These are phyloP conservation scores for Plasmodium blacklocki DNA, from an alignment of 169 alveolate genomes.

Conservation along the genomic window DNA sequence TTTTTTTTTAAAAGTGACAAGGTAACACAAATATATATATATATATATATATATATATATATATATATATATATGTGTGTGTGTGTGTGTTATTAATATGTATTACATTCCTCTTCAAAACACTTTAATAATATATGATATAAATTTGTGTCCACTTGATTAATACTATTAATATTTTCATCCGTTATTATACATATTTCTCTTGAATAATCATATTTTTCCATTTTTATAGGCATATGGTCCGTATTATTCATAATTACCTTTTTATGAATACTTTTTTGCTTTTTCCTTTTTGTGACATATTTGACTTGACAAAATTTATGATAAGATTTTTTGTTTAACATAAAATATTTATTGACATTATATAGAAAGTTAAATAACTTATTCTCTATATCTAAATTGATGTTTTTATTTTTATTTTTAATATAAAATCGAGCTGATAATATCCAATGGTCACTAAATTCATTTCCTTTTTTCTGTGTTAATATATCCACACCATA, in stretches of 20 bases:
- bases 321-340: conserved; percentile 47
- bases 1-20: too few relatives aligned
- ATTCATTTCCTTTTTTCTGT: conserved; percentile 48
- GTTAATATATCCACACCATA: conserved; percentile 73
- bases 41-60: too few relatives aligned
- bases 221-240: not conserved
- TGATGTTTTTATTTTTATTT: conserved; percentile 11
- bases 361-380: conserved; percentile 44
- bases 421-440: conserved; percentile 51
- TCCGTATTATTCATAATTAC: not conserved
- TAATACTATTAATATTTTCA: conserved; percentile 44
- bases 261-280: not conserved
- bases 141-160: conserved; percentile 34
- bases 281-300: not conserved
- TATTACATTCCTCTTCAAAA: conserved; percentile 19
- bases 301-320: conserved; percentile 27
- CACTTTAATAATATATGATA: conserved; percentile 21
- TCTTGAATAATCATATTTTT: conserved; percentile 48
- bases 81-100: too few relatives aligned
- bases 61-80: too few relatives aligned
- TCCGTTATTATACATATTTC: conserved; percentile 28
- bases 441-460: conserved; percentile 72
- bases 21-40: too few relatives aligned
- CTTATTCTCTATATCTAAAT: conserved; percentile 49
- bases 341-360: conserved; percentile 52